These are phyloP conservation scores for Gentiana macrophylla DNA, from an alignment of 257 asterid genomes.

Conservation along the genomic window DNA sequence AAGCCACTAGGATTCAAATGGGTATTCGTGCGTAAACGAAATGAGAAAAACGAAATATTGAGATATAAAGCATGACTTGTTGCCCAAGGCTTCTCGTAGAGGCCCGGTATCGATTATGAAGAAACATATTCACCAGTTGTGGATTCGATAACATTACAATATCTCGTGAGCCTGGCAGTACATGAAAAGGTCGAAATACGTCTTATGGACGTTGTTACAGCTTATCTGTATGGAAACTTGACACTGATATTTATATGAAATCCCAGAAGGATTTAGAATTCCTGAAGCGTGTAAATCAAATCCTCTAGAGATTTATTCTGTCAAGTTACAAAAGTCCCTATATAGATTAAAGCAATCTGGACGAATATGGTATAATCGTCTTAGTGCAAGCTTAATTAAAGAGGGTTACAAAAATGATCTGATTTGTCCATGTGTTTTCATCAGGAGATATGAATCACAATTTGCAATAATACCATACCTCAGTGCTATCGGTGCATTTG, in stretches of 20 bases:
- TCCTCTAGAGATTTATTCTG: not conserved
- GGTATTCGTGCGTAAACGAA: no score
- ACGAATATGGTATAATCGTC: not conserved
- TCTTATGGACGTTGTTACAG: not conserved
- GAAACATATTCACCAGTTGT: no score
- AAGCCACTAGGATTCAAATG: no score
- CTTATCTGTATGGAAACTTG: not conserved
- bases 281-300: slow-evolving; percentile 4
- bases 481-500: not conserved
- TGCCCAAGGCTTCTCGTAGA: no score
- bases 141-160: no score
- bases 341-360: not conserved
- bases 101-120: no score
- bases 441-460: not conserved
- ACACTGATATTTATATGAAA: not conserved
- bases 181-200: not conserved
- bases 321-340: not conserved
- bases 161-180: not conserved
- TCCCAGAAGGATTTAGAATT: not conserved
- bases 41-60: no score
- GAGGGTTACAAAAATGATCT: not conserved
- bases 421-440: not conserved
- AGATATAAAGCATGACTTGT: no score
- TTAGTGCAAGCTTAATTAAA: not conserved
- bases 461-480: not conserved